These are phyloP conservation scores for Parasitella parasitica DNA, from an alignment of 371 early-diverging fungal species.

Conservation along the genomic window DNA sequence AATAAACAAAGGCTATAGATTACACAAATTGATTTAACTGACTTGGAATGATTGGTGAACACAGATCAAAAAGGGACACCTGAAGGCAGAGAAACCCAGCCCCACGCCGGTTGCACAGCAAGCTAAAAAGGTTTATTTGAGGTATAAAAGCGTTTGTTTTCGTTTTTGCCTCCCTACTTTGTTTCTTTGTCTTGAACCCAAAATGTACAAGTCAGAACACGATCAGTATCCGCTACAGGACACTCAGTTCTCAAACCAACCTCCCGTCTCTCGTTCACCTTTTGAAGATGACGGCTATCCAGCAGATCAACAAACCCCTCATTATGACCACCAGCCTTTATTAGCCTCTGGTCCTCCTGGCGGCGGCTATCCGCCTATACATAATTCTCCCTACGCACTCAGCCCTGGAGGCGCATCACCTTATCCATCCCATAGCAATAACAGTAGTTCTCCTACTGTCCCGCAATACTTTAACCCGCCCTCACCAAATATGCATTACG, in stretches of 20 bases:
- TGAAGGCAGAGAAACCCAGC: not conserved
- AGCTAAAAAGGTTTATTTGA: not conserved
- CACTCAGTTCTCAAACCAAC: constrained; percentile 45
- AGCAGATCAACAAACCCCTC: constrained; percentile 21
- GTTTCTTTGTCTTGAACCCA: not conserved
- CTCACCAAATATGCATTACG: constrained; percentile 45
- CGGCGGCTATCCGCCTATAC: not conserved
- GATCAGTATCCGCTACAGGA: constrained; percentile 52
- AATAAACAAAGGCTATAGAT: not conserved
- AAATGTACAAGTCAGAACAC: constrained; percentile 27
- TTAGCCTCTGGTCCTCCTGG: constrained; percentile 6
- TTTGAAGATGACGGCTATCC: constrained; percentile 44
- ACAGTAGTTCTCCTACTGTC: constrained; percentile 1
- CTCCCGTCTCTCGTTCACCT: constrained; percentile 35
- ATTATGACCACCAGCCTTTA: constrained; percentile 21
- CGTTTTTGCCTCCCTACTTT: not conserved
- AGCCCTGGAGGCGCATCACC: constrained; percentile 14
- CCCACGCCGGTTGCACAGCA: not conserved
- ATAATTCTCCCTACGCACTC: constrained; percentile 1
- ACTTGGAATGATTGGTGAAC: not conserved
- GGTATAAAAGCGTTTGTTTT: not conserved
- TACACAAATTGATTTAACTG: not conserved
- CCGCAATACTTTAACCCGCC: constrained; percentile 17
- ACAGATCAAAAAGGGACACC: not conserved
- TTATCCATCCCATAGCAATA: constrained; percentile 14